These are phyloP conservation scores for Suillus clintonianus DNA, from an alignment of 768 basidiomycete species.

Conservation along the genomic window DNA sequence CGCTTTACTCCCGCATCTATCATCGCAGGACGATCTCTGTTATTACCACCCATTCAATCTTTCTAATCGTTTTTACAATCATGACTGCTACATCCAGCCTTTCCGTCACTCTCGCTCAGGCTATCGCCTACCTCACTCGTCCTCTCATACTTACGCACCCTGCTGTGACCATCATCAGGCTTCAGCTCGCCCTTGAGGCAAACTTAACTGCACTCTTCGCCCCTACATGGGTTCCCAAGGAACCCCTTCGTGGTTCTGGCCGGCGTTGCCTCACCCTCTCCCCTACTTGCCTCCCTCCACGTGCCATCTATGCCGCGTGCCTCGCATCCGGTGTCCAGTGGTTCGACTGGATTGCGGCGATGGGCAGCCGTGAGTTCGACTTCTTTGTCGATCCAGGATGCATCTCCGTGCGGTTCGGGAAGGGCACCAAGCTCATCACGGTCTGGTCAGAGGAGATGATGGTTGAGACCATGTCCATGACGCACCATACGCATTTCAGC, in stretches of 20 bases:
- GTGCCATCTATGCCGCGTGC: slow-evolving; percentile 71
- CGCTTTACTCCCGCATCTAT: slow-evolving; percentile 22
- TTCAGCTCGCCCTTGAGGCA: slow-evolving; percentile 71
- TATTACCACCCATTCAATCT: slow-evolving; percentile 14
- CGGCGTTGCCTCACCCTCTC: slow-evolving; percentile 77
- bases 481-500: slow-evolving; percentile 13
- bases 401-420: slow-evolving; percentile 65
- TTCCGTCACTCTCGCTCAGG: slow-evolving; percentile 69
- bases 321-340: slow-evolving; percentile 70
- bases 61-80: background rate
- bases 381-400: slow-evolving; percentile 81
- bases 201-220: slow-evolving; percentile 73
- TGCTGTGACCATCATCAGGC: slow-evolving; percentile 63
- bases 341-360: slow-evolving; percentile 75
- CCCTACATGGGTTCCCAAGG: slow-evolving; percentile 61
- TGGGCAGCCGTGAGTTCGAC: slow-evolving; percentile 74
- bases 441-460: slow-evolving; percentile 66
- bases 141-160: slow-evolving; percentile 60
- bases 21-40: slow-evolving; percentile 34
- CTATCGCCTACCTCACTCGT: slow-evolving; percentile 71
- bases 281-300: slow-evolving; percentile 67
- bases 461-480: slow-evolving; percentile 21
- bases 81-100: slow-evolving; percentile 50
- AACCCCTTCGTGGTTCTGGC: slow-evolving; percentile 69
- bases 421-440: slow-evolving; percentile 49